Percentiles rank a stretch among this genome's conserved stretches.
phyloP scores from a whole-genome alignment of 106 monocot genomes.

The Dioscorea zingiberensis region DNA sequence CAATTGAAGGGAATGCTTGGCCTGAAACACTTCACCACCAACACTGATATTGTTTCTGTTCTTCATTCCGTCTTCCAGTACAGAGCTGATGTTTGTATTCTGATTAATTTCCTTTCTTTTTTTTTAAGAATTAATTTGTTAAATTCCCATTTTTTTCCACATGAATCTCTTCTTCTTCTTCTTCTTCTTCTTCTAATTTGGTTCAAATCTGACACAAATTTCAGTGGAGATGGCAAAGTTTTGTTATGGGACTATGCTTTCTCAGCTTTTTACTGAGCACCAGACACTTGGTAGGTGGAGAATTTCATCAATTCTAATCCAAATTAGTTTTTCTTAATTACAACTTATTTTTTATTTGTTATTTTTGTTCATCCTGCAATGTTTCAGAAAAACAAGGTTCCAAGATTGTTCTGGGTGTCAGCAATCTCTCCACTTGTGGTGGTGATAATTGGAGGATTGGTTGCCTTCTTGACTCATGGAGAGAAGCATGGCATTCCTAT shows the following conservation, averaged over 20 bases:
- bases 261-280: slow-evolving; percentile 43
- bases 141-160: no score
- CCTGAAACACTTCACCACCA: slow-evolving; percentile 52
- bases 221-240: slow-evolving; percentile 88
- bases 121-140: neutral
- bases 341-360: neutral
- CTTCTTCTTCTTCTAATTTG: slow-evolving; percentile 2
- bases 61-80: slow-evolving; percentile 32
- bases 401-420: slow-evolving; percentile 70
- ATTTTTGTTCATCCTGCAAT: neutral
- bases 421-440: slow-evolving; percentile 58
- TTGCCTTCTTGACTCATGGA: slow-evolving; percentile 50
- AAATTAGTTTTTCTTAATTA: neutral
- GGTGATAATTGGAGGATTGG: slow-evolving; percentile 54
- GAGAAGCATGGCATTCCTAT: slow-evolving; percentile 73
- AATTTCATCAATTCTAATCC: neutral
- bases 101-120: neutral
- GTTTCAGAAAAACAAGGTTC: slow-evolving; percentile 45
- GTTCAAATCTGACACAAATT: no score
- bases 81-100: slow-evolving; percentile 33
- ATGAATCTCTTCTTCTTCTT: neutral
- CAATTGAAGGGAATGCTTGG: slow-evolving; percentile 68
- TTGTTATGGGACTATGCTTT: slow-evolving; percentile 57
- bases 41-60: slow-evolving; percentile 55
- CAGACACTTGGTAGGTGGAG: slow-evolving; percentile 46